Evolutionary conservation across 208 protist species (phyloP).

Genomic region (Acanthamoeba rhysodes): DNA sequence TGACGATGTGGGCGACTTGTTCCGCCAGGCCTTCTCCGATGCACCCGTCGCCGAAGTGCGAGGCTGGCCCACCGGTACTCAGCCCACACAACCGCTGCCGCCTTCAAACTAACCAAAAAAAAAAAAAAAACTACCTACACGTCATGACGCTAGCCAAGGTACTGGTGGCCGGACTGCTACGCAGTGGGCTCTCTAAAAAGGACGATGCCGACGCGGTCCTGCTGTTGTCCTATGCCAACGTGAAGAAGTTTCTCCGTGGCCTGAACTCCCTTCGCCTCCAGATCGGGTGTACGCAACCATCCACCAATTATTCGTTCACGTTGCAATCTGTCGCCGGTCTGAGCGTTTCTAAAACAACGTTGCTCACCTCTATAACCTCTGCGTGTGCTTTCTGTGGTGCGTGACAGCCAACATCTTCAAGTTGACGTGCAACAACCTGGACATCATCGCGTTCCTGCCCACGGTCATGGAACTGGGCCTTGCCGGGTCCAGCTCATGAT

Average conservation of each 20-base stretch:
- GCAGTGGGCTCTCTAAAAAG: background rate
- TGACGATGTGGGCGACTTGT: background rate
- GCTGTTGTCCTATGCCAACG: background rate
- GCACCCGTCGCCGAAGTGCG: background rate
- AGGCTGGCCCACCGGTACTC: background rate
- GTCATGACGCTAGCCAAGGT: background rate
- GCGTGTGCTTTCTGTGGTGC: background rate
- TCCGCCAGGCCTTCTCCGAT: constrained; percentile 12
- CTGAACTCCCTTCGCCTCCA: background rate
- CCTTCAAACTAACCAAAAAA: background rate
- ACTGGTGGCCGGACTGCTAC: background rate
- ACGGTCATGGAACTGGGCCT: background rate
- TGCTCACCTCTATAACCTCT: background rate
- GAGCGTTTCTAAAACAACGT: background rate
- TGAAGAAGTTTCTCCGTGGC: background rate
- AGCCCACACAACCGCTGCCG: background rate
- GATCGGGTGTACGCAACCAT: background rate
- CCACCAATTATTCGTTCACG: background rate
- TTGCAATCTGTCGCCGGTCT: background rate
- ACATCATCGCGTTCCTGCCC: background rate
- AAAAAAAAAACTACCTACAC: no score
- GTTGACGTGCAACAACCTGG: background rate
- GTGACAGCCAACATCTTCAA: constrained; percentile 10
- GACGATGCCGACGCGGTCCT: background rate
- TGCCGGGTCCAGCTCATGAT: no score